phyloP scores from a whole-genome alignment of 139 green algal genomes.

The Volvox africanus region DNA sequence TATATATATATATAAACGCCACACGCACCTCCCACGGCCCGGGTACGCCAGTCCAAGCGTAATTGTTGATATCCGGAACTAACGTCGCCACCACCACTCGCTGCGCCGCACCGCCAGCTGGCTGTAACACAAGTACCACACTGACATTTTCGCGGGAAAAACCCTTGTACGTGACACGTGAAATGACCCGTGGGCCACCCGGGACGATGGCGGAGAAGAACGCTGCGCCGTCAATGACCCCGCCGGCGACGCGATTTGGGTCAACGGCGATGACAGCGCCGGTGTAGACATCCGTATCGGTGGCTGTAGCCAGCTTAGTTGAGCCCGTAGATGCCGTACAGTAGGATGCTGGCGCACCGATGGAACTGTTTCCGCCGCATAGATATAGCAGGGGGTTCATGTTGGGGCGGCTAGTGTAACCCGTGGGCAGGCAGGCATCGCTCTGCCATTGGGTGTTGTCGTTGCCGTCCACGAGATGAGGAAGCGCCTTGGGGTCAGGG shows the following conservation, averaged over 20 bases:
- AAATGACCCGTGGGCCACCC: not conserved
- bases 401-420: slow-evolving; percentile 18
- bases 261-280: slow-evolving; percentile 1
- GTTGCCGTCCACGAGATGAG: slow-evolving; percentile 3
- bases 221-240: not conserved
- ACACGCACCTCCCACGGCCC: slow-evolving; percentile 14
- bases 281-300: slow-evolving; percentile 32
- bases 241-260: not conserved
- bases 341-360: not conserved
- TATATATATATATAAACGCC: not conserved
- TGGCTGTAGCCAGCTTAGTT: not conserved
- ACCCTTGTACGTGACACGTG: slow-evolving; percentile 28
- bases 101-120: not conserved
- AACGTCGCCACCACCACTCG: not conserved
- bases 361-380: not conserved
- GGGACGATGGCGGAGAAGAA: not conserved
- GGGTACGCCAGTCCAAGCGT: not conserved
- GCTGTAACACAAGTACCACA: slow-evolving; percentile 4
- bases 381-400: slow-evolving; percentile 38
- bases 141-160: not conserved
- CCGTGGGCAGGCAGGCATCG: slow-evolving; percentile 35
- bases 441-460: slow-evolving; percentile 46
- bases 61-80: not conserved
- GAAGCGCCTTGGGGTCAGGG: not conserved
- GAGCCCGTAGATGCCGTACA: slow-evolving; percentile 20